Evolutionary conservation across 2,329 filamentous ascomycete species (phyloP), one percentile per base, ranked within the genome.

Genomic region (Escovopsis sp.): DNA sequence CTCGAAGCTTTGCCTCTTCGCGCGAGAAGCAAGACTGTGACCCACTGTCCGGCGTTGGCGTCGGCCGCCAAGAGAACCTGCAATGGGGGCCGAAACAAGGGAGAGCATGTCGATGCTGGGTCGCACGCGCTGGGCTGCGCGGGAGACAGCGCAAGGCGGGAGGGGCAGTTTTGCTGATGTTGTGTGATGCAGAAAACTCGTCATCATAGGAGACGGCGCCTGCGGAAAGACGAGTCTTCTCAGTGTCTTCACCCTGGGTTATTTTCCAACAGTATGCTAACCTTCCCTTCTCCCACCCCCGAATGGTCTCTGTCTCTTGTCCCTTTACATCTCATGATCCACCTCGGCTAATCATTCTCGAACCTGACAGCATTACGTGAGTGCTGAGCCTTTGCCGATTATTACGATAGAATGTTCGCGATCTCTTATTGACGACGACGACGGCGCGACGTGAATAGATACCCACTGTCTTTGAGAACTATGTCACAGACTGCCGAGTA

Each of bases 381-480:
- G 64, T 57, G n/a, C 31, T 13, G 28, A 21, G 36, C 27, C 37
- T 27, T 31, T 35, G 37, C 7, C 31, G 16, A 15, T 18, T 11
- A 9, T 25, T 11, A 5, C 21, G 21, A 25, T n/a, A n/a, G n/a
- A n/a, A n/a, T n/a, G 21, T 25, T 11, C 23, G n/a, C 39, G 10
- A 15, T 35, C 37, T 33, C 34, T 35, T 44, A 42, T 41, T 52
- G 38, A 54, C 43, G n/a, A 34, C 27, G 13, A 9, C 11, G 21
- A 25, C 11, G 21, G n/a, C n/a, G n/a, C n/a, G 8, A 25, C 9
- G 18, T 19, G 41, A 38, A 29, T 21, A 57, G 79, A 87, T 94
- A 35, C 90, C 90, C 2, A 98, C 90, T 32, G 90, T 98, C 27
- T 98, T 98, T 60, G 90, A 98, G 56, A 98, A 98, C 64, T 98